Conservation (phyloP, 1,139 yeast species). For the Geotrichum citri-aurantii region DNA sequence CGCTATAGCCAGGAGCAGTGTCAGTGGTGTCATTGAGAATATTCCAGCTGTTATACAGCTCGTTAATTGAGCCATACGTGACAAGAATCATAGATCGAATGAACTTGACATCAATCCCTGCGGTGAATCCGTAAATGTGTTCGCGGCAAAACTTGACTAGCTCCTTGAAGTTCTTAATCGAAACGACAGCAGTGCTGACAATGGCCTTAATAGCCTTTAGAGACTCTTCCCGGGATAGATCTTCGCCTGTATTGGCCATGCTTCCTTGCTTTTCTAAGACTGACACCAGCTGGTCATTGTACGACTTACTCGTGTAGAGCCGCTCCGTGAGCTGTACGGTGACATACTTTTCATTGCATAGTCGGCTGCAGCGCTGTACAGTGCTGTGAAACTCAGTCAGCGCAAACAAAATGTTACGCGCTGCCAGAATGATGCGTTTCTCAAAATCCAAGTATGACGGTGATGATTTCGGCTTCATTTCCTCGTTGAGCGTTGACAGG, state of each 20-base stretch:
- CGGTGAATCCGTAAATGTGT: conserved; percentile 24
- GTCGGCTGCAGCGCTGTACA: conserved; percentile 58
- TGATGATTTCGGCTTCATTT: conserved; percentile 16
- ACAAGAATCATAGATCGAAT: conserved; percentile 69
- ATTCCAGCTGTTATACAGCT: conserved; percentile 66
- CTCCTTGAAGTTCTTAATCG: conserved; percentile 18
- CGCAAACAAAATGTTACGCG: conserved; percentile 36
- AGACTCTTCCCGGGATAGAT: conserved; percentile 11
- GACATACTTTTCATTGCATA: conserved; percentile 55
- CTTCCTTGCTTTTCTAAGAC: conserved; percentile 24
- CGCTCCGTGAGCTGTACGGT: conserved; percentile 13
- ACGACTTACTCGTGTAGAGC: conserved; percentile 18
- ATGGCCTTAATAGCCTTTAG: conserved; percentile 14
- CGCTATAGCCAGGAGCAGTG: conserved; percentile 6
- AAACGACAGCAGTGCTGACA: conserved; percentile 14
- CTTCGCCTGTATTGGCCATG: conserved; percentile 1
- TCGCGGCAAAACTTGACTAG: conserved; percentile 24
- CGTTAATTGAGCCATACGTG: conserved; percentile 67
- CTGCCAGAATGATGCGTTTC: conserved; percentile 31
- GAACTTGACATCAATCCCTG: conserved; percentile 58
- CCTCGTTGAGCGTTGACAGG: conserved; percentile 54
- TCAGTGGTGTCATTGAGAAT: conserved; percentile 20
- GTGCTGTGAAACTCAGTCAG: conserved; percentile 69
- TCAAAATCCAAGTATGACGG: conserved; percentile 16
- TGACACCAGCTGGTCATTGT: conserved; percentile 24